Conservation (phyloP, 2,329 filamentous ascomycete genomes). For the Xylaria sp. region DNA sequence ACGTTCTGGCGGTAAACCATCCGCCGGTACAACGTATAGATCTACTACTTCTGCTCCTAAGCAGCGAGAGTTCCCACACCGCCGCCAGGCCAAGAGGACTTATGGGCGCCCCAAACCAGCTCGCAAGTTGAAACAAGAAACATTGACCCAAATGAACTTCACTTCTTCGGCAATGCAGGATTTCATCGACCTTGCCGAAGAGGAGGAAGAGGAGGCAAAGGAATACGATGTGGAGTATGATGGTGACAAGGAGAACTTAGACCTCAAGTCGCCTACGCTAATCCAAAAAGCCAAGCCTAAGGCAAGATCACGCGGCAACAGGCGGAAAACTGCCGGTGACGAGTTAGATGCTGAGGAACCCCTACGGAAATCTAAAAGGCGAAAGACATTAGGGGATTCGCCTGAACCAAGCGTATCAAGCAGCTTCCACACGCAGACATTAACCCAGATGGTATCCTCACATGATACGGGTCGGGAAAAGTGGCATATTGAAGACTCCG, state of each 20-base stretch:
- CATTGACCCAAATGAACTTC: slow-evolving; percentile 49
- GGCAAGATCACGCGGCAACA: slow-evolving; percentile 38
- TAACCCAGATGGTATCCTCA: slow-evolving; percentile 37
- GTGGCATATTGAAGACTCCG: slow-evolving; percentile 46
- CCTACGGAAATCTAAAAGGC: slow-evolving; percentile 44
- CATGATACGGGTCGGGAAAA: slow-evolving; percentile 36
- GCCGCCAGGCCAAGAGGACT: slow-evolving; percentile 42
- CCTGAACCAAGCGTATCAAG: slow-evolving; percentile 42
- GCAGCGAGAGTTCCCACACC: slow-evolving; percentile 44
- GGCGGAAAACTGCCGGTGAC: slow-evolving; percentile 49
- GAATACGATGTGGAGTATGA: slow-evolving; percentile 25
- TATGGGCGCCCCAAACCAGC: slow-evolving; percentile 43
- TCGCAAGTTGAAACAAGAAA: slow-evolving; percentile 42
- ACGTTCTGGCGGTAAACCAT: slow-evolving; percentile 40
- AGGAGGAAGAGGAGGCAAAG: slow-evolving; percentile 26
- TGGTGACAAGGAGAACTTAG: slow-evolving; percentile 26
- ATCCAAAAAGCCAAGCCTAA: slow-evolving; percentile 32
- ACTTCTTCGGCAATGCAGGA: slow-evolving; percentile 41
- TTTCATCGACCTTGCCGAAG: slow-evolving; percentile 35
- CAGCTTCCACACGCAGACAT: slow-evolving; percentile 50
- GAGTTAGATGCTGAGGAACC: slow-evolving; percentile 39
- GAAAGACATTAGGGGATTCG: slow-evolving; percentile 49
- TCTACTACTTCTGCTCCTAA: slow-evolving; percentile 45
- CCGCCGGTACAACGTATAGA: slow-evolving; percentile 39
- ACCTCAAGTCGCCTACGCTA: slow-evolving; percentile 28